phyloP scores from a whole-genome alignment of 352 stramenopile genomes.

The Pythium phragmiticola region DNA sequence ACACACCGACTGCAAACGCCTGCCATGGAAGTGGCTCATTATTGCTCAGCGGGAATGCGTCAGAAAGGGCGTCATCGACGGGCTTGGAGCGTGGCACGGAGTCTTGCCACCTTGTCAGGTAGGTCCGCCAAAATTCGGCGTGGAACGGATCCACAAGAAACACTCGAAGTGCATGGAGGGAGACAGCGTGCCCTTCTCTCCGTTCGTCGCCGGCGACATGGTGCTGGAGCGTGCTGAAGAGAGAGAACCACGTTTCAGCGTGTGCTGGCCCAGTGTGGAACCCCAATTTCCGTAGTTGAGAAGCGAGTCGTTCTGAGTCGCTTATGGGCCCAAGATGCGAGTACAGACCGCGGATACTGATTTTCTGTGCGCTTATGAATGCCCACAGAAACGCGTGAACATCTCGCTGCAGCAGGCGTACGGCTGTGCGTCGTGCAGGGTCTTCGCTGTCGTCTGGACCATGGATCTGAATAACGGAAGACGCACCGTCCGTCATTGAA shows the following conservation, averaged over 20 bases:
- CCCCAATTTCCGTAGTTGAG: not conserved
- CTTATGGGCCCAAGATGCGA: not conserved
- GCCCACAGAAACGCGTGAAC: conserved; percentile 20
- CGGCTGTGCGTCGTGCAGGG: not conserved
- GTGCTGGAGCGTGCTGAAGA: conserved; percentile 8
- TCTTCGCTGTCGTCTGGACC: not conserved
- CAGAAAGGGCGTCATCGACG: not conserved
- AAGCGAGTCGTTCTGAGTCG: not conserved
- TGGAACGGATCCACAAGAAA: conserved; percentile 25
- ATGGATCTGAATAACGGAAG: not conserved
- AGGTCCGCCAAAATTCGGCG: conserved; percentile 16
- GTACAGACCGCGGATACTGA: conserved; percentile 9
- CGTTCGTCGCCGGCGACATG: not conserved
- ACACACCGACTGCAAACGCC: not conserved
- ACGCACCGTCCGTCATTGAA: not conserved
- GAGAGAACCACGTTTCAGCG: conserved; percentile 14
- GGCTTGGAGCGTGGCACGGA: not conserved
- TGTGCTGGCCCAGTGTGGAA: not conserved
- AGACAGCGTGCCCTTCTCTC: not conserved
- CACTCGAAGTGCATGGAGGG: conserved; percentile 6
- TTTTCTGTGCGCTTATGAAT: not conserved
- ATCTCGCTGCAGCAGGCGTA: not conserved
- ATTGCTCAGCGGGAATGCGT: not conserved
- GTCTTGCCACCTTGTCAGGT: conserved; percentile 15
- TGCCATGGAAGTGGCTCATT: not conserved